Evolutionary conservation across 2,329 filamentous ascomycete species (phyloP).

Genomic region (Teratosphaeria destructans): DNA sequence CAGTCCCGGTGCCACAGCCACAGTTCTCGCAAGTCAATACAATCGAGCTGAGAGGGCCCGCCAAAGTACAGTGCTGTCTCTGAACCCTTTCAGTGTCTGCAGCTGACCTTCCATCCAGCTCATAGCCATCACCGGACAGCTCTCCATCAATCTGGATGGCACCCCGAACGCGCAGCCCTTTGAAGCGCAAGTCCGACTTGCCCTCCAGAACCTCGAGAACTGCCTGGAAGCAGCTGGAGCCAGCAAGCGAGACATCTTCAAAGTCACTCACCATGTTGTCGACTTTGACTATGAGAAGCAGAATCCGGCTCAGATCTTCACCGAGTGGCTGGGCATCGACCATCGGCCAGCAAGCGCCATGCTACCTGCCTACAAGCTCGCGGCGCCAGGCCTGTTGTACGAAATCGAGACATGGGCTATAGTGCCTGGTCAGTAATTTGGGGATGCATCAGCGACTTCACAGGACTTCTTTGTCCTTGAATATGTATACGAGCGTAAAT

Average conservation of each 20-base stretch:
- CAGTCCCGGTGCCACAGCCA: neutral
- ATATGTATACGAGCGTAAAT: neutral
- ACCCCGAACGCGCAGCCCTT: conserved; percentile 6
- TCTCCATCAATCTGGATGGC: conserved; percentile 8
- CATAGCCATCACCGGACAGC: conserved; percentile 11
- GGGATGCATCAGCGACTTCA: neutral
- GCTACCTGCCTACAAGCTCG: neutral
- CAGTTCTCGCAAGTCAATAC: neutral
- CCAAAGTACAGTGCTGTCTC: neutral
- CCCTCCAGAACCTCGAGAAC: conserved; percentile 12
- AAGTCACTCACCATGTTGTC: conserved; percentile 14
- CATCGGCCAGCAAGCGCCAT: conserved; percentile 8
- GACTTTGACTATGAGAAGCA: conserved; percentile 11
- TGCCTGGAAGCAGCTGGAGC: conserved; percentile 10
- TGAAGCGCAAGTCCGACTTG: conserved; percentile 9
- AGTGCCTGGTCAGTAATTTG: neutral
- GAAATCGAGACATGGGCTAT: neutral
- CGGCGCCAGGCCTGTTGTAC: neutral
- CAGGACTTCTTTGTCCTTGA: neutral
- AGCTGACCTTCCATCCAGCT: neutral
- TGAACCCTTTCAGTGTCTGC: neutral
- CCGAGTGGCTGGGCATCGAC: conserved; percentile 11
- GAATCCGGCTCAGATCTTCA: conserved; percentile 9
- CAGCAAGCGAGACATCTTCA: conserved; percentile 12
- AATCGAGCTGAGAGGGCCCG: neutral